Evolutionary conservation across 306 rosid genomes (phyloP).

Genomic region (Castanea sativa): DNA sequence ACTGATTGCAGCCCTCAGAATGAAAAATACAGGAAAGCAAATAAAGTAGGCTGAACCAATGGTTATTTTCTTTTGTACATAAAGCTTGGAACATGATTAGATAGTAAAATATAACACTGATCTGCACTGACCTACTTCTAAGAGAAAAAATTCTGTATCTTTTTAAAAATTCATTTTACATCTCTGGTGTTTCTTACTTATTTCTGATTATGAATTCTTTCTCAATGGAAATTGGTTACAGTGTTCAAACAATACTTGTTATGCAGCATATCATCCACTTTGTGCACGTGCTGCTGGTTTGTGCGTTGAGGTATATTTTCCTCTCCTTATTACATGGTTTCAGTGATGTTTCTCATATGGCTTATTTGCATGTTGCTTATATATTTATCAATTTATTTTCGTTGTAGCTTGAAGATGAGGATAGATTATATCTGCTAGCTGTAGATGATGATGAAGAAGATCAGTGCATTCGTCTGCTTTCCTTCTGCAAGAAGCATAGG

Average conservation of each 20-base stretch:
- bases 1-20: background rate
- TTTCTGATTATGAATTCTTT: background rate
- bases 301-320: constrained; percentile 84
- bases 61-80: background rate
- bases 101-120: background rate
- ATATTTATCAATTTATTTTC: constrained; percentile 20
- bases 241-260: constrained; percentile 95
- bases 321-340: background rate
- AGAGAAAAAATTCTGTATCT: background rate
- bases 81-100: background rate
- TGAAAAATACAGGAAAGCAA: background rate
- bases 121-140: background rate
- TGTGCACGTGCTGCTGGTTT: constrained; percentile 99
- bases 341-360: constrained; percentile 5
- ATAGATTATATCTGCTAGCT: constrained; percentile 86
- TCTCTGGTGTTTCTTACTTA: constrained; percentile 1
- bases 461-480: constrained; percentile 93
- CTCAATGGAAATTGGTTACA: constrained; percentile 26
- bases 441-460: constrained; percentile 90
- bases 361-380: constrained; percentile 9
- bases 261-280: constrained; percentile 95
- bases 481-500: constrained; percentile 94
- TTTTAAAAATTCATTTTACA: background rate
- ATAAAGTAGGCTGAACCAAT: background rate
- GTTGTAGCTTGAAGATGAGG: constrained; percentile 92